Percentiles rank a stretch among this genome's conserved stretches.
Conservation (phyloP, 495 filamentous ascomycete species). For the Stereocaulon alpinum region DNA sequence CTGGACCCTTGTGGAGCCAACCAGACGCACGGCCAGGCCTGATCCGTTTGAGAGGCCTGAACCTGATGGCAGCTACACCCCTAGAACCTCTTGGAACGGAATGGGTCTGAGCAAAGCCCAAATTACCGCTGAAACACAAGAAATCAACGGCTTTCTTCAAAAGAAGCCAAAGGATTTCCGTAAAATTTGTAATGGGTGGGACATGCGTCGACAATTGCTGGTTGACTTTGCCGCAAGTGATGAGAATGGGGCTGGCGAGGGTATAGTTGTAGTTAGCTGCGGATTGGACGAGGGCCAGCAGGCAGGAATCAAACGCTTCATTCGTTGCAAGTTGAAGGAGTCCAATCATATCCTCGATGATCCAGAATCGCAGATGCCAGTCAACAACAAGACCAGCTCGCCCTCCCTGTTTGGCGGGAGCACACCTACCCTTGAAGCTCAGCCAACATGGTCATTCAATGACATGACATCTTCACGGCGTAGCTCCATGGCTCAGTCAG, state of each 20-base stretch:
- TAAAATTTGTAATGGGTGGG: slow-evolving; percentile 74
- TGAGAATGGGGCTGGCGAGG: slow-evolving; percentile 60
- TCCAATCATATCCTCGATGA: slow-evolving; percentile 3
- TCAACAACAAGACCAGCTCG: background rate
- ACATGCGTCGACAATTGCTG: slow-evolving; percentile 77
- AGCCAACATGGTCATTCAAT: slow-evolving; percentile 16
- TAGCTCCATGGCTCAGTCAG: slow-evolving; percentile 5
- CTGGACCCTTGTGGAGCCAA: slow-evolving; percentile 73
- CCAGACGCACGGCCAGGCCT: slow-evolving; percentile 56
- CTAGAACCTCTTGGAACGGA: slow-evolving; percentile 56
- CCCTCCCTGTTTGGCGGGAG: slow-evolving; percentile 12
- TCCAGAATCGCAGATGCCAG: slow-evolving; percentile 25
- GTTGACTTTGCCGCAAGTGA: slow-evolving; percentile 86
- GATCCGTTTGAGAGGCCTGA: slow-evolving; percentile 54
- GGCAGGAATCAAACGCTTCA: slow-evolving; percentile 43
- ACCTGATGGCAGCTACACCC: slow-evolving; percentile 57
- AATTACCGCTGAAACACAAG: slow-evolving; percentile 59
- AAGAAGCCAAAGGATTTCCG: slow-evolving; percentile 71
- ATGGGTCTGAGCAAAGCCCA: slow-evolving; percentile 64
- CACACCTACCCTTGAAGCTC: background rate
- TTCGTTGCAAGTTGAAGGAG: slow-evolving; percentile 31
- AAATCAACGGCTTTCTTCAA: slow-evolving; percentile 66
- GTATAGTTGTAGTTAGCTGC: slow-evolving; percentile 60
- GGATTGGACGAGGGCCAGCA: slow-evolving; percentile 48
- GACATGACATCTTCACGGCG: background rate